A percentile compares a stretch with the other conserved stretches of the same genome.
Conservation (phyloP, 768 basidiomycete species). For the Rhodocollybia butyracea region DNA sequence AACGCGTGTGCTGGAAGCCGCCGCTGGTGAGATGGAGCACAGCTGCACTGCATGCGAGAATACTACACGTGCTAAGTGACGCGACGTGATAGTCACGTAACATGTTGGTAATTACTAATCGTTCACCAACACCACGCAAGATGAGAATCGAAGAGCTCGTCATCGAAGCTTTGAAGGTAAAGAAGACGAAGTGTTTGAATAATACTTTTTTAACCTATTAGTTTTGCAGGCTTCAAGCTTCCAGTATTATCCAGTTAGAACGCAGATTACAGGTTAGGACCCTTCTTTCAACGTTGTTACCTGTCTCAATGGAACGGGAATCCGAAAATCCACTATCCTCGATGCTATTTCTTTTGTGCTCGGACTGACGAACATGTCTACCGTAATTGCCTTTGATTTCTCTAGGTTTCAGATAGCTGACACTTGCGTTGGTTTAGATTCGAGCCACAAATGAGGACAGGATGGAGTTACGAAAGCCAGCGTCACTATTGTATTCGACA, state of each 20-base stretch:
- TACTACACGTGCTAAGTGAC: too few species aligned
- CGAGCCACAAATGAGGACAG: slow-evolving; percentile 99
- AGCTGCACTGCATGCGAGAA: too few species aligned
- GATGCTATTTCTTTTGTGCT: slow-evolving; percentile 99
- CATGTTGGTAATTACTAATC: slow-evolving; percentile 32
- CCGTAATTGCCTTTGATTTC: slow-evolving; percentile 44
- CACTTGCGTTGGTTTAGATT: slow-evolving; percentile 50
- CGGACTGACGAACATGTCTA: slow-evolving; percentile 96
- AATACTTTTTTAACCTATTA: background rate
- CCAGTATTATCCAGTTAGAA: slow-evolving; percentile 96
- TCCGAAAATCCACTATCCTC: slow-evolving; percentile 99
- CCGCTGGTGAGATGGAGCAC: too few species aligned
- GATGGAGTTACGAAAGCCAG: slow-evolving; percentile 96
- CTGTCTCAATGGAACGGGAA: slow-evolving; percentile 90
- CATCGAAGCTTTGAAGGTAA: slow-evolving; percentile 84
- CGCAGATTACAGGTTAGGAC: slow-evolving; percentile 96
- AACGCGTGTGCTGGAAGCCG: too few species aligned
- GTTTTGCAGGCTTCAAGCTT: slow-evolving; percentile 78
- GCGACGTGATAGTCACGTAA: background rate
- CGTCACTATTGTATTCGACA: slow-evolving; percentile 98
- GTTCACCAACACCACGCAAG: slow-evolving; percentile 8
- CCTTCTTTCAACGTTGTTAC: slow-evolving; percentile 98
- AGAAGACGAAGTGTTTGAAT: slow-evolving; percentile 2
- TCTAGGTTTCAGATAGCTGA: background rate
- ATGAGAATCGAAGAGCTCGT: slow-evolving; percentile 97